Percentiles rank a stretch among this genome's conserved stretches.
Conservation (phyloP, 306 rosid genomes). For the Medicago truncatula region MtrunA17r5.0-ANR NC_053047.1:37493001-37493500, state of each 20-base stretch:
- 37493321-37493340: constrained; percentile 43
- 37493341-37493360: constrained; percentile 57
- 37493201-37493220: constrained; percentile 79
- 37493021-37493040: constrained; percentile 11
- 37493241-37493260: constrained; percentile 80
- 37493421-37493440: constrained; percentile 64
- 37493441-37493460: constrained; percentile 65
- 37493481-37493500: constrained; percentile 32
- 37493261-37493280: constrained; percentile 49
- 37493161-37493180: constrained; percentile 66
- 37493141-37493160: constrained; percentile 97
- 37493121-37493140: constrained; percentile 96
- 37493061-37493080: constrained; percentile 18
- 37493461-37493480: constrained; percentile 71
- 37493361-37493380: constrained; percentile 88
- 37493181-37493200: constrained; percentile 71
- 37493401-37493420: constrained; percentile 65
- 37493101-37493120: constrained; percentile 80
- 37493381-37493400: constrained; percentile 82
- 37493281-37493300: constrained; percentile 40
- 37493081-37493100: constrained; percentile 54
- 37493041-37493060: constrained; percentile 10
- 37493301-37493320: constrained; percentile 33
- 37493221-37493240: constrained; percentile 85
- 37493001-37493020: constrained; percentile 16